A percentile compares a stretch with the other conserved stretches of the same genome.
These are phyloP conservation scores for Eremomyces bilateralis DNA, from an alignment of 495 filamentous ascomycete species.

Conservation along the genomic window DNA sequence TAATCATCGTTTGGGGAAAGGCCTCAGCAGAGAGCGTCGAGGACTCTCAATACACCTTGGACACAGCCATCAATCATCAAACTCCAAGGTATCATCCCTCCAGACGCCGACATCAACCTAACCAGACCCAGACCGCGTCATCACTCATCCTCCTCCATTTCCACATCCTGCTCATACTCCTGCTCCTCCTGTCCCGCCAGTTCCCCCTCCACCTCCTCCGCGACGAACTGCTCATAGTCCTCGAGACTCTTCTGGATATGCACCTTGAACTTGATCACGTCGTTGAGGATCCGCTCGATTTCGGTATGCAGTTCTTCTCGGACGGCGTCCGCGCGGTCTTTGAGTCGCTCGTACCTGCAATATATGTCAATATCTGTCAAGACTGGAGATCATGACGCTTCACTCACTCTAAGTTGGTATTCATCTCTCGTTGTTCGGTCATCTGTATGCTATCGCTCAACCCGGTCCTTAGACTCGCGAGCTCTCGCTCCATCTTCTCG, in stretches of 20 bases:
- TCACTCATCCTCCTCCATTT: slow-evolving; percentile 1
- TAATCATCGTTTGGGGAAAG: too few relatives aligned
- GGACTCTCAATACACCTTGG: too few relatives aligned
- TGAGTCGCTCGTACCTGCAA: slow-evolving; percentile 68
- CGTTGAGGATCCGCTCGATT: slow-evolving; percentile 86
- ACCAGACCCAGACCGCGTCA: too few relatives aligned
- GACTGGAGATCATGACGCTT: neutral
- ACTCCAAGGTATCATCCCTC: too few relatives aligned
- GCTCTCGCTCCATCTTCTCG: slow-evolving; percentile 94
- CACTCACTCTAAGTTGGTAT: slow-evolving; percentile 75
- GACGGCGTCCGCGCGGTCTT: slow-evolving; percentile 56
- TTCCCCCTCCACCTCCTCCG: slow-evolving; percentile 76
- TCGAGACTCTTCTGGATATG: slow-evolving; percentile 82
- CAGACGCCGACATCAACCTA: too few relatives aligned
- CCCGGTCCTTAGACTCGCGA: slow-evolving; percentile 71
- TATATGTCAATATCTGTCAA: neutral
- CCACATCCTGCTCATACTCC: slow-evolving; percentile 7
- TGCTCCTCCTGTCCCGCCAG: slow-evolving; percentile 17
- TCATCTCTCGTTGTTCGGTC: slow-evolving; percentile 92
- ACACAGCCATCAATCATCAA: too few relatives aligned
- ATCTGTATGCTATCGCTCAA: slow-evolving; percentile 76
- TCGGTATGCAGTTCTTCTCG: slow-evolving; percentile 91
- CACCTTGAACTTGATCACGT: slow-evolving; percentile 96
- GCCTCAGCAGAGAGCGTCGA: too few relatives aligned
- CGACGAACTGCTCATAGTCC: slow-evolving; percentile 79